Percentiles rank a stretch among this genome's conserved stretches.
phyloP scores from a whole-genome alignment of 2,329 filamentous ascomycete species.

The Thielaviopsis cerberus region DNA sequence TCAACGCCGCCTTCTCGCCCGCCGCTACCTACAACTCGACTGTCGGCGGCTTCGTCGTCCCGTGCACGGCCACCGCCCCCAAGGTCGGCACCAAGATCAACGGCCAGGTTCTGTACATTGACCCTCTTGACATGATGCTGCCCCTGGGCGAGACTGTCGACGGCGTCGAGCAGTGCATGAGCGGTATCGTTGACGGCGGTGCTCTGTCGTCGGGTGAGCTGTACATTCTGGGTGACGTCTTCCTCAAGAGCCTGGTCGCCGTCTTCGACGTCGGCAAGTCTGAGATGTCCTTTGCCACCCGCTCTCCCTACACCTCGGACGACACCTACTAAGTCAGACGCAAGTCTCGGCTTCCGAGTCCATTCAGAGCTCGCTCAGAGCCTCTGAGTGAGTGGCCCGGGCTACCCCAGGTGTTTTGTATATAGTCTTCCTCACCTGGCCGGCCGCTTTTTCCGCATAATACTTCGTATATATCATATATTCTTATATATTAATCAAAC shows the following conservation, averaged over 20 bases:
- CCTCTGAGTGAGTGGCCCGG: background rate
- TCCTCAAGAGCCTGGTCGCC: slow-evolving; percentile 30
- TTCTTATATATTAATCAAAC: background rate
- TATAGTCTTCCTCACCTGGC: background rate
- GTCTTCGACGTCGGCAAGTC: slow-evolving; percentile 28
- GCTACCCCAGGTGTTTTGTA: background rate
- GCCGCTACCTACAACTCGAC: slow-evolving; percentile 15
- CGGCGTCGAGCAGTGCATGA: background rate
- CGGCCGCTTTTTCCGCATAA: background rate
- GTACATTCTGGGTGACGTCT: slow-evolving; percentile 30
- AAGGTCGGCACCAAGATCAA: slow-evolving; percentile 17
- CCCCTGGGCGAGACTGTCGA: background rate
- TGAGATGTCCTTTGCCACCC: slow-evolving; percentile 24
- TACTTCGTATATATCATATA: background rate
- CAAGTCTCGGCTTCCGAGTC: no score
- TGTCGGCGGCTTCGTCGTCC: slow-evolving; percentile 15
- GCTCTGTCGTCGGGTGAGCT: slow-evolving; percentile 18
- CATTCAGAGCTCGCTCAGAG: no score
- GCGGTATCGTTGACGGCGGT: slow-evolving; percentile 5
- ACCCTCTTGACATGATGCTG: slow-evolving; percentile 5
- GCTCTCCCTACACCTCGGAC: slow-evolving; percentile 2
- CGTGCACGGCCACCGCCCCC: slow-evolving; percentile 16
- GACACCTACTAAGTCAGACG: slow-evolving; percentile 4
- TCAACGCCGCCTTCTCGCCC: slow-evolving; percentile 14
- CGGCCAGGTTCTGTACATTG: slow-evolving; percentile 10